phyloP scores from a whole-genome alignment of 2,329 filamentous ascomycete genomes.

The Dactylellina drechsleri region DNA sequence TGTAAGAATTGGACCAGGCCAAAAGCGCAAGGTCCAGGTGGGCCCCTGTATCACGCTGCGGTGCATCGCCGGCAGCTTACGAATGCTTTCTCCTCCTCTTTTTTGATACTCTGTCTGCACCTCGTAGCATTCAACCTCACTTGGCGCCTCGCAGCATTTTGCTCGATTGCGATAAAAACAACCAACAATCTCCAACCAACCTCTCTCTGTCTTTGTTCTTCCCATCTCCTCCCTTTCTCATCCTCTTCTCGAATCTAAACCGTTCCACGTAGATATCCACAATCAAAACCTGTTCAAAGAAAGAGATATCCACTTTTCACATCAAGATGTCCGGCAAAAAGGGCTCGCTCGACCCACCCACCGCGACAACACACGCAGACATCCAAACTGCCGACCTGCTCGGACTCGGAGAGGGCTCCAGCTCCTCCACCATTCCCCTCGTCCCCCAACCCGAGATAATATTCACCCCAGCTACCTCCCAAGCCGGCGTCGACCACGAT shows the following conservation, averaged over 20 bases:
- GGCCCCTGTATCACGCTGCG: constrained; percentile 26
- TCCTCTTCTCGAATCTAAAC: too few relatives aligned
- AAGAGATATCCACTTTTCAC: not conserved
- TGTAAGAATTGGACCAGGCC: constrained; percentile 4
- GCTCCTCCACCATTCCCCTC: constrained; percentile 40
- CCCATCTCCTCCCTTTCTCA: too few relatives aligned
- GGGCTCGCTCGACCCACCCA: constrained; percentile 17
- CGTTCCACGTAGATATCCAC: not conserved
- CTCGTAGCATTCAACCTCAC: not conserved
- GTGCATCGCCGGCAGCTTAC: constrained; percentile 37
- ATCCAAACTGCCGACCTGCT: constrained; percentile 45
- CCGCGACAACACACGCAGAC: constrained; percentile 25
- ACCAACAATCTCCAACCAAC: too few relatives aligned
- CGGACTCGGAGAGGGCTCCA: constrained; percentile 32
- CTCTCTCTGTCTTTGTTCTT: too few relatives aligned
- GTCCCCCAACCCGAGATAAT: constrained; percentile 21
- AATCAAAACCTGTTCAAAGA: too few relatives aligned
- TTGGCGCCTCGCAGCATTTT: constrained; percentile 1
- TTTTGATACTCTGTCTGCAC: too few relatives aligned
- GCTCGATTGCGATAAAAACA: too few relatives aligned
- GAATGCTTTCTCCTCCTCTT: constrained; percentile 20
- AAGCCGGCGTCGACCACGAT: constrained; percentile 17
- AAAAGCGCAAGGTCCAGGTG: constrained; percentile 27
- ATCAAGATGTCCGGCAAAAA: constrained; percentile 38
- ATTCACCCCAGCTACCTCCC: constrained; percentile 35